Evolutionary conservation across 163 green algal species (phyloP), one percentile per base, ranked within the genome.

Genomic region (Chlorella variabilis): DNA sequence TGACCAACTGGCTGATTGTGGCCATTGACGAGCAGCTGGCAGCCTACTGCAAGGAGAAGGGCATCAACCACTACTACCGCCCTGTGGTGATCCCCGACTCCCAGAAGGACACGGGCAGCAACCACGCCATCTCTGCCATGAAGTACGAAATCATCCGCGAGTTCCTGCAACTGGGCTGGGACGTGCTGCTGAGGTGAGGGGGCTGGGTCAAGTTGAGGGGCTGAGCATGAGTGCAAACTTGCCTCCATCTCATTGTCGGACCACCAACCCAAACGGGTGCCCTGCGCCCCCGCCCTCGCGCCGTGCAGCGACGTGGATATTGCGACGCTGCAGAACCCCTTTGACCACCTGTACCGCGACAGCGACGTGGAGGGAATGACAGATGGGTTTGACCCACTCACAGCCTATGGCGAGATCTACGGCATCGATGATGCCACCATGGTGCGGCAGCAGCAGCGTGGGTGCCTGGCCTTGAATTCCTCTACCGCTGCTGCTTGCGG

Each of bases 271-370:
- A 54, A 54, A 23, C 45, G 45, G 11, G 31, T 51, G 8, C 48
- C 49, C 3, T 48, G 48, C n/a, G n/a, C 71, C 9, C 33, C 21
- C 23, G 34, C 34, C 34, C n/a, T 61, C 1, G 36, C 59, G 23
- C 45, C 15, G 54, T 59, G 65, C 65, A 68, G 65, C 62, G 88
- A 98, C 69, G 93, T 98, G 56, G 95, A 98, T 87, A 95, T 98
- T 58, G 83, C 97, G 0, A 95, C 87, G 13, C 84, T 98, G 11
- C 80, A 95, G 34, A 95, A 98, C 75, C 95, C 95, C 2, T 98
- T 98, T 83, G 76, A 91, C 18, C 67, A 91, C 78, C 73, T 96
- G 23, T 59, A 91, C 67, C 85, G 93, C 6, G 95, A 98, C 77
- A 88, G 84, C 8, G 95, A 98, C 69, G 87, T 98, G 5, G 94